phyloP scores from a whole-genome alignment of 495 filamentous ascomycete species.

The Penicillium bovifimosum region DNA sequence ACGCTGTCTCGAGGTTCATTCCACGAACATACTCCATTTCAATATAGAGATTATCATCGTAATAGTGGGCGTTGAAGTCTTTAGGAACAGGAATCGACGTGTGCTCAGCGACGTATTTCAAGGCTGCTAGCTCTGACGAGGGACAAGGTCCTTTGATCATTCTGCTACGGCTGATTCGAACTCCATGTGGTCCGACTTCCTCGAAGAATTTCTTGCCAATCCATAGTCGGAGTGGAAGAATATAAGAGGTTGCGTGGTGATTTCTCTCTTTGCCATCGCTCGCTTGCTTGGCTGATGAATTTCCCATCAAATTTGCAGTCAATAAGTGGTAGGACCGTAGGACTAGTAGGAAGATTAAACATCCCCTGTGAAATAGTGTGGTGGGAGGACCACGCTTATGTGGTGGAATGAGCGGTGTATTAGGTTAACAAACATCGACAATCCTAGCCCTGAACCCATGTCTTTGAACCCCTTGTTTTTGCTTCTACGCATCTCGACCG shows the following conservation, averaged over 20 bases:
- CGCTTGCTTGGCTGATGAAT: neutral
- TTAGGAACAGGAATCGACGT: neutral
- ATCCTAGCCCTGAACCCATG: too few species aligned
- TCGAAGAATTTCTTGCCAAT: constrained; percentile 2
- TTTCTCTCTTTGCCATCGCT: neutral
- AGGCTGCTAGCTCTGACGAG: neutral
- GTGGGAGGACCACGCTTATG: too few species aligned
- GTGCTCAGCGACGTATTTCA: neutral
- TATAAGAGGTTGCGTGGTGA: neutral
- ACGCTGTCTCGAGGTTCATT: constrained; percentile 2
- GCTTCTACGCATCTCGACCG: too few species aligned
- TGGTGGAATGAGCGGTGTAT: too few species aligned
- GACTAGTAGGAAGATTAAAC: too few species aligned
- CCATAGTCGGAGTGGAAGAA: neutral
- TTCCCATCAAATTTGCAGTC: too few species aligned
- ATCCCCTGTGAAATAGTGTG: too few species aligned
- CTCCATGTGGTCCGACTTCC: neutral
- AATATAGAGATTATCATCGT: constrained; percentile 4
- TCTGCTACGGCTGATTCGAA: constrained; percentile 5
- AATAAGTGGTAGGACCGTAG: too few species aligned
- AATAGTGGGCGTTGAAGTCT: neutral
- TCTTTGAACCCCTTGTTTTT: too few species aligned
- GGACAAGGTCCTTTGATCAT: constrained; percentile 8
- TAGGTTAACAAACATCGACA: too few species aligned
- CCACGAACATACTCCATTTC: constrained; percentile 6